Percentiles rank a stretch among this genome's conserved stretches.
phyloP scores from a whole-genome alignment of 2,329 filamentous ascomycete genomes.

The Aspergillus ibericus region DNA sequence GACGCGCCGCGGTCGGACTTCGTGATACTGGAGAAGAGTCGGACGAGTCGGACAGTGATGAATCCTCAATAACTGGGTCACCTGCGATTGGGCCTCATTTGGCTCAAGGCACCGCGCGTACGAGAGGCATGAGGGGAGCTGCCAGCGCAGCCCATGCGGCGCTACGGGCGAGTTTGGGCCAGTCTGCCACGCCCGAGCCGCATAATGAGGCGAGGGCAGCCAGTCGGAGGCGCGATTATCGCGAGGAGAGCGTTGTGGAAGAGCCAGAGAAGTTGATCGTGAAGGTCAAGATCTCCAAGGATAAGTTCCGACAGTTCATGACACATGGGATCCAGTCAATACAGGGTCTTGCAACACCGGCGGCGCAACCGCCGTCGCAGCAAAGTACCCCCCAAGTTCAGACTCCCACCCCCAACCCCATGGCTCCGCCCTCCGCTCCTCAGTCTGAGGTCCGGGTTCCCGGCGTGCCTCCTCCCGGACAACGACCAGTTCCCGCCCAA shows the following conservation, averaged over 20 bases:
- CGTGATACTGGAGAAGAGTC: constrained; percentile 69
- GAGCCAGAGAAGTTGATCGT: constrained; percentile 70
- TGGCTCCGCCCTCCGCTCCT: constrained; percentile 46
- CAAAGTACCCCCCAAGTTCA: constrained; percentile 49
- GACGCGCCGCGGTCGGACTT: constrained; percentile 58
- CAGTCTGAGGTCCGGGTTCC: constrained; percentile 30
- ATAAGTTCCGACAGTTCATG: constrained; percentile 68
- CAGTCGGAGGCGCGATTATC: constrained; percentile 62
- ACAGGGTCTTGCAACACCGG: constrained; percentile 40
- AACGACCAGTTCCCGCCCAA: constrained; percentile 31
- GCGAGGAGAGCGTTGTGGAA: constrained; percentile 72
- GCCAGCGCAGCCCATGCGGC: constrained; percentile 83
- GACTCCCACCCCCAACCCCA: constrained; percentile 54
- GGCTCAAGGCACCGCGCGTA: constrained; percentile 72
- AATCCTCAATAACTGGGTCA: constrained; percentile 76
- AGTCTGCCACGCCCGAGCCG: constrained; percentile 86
- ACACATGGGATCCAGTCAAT: constrained; percentile 46
- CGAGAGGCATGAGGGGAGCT: constrained; percentile 83
- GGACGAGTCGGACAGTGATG: constrained; percentile 89
- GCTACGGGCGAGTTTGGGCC: constrained; percentile 70
- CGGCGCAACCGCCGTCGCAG: constrained; percentile 46
- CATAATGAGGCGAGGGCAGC: constrained; percentile 71
- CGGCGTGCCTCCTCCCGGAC: constrained; percentile 23
- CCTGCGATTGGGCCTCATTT: constrained; percentile 71
- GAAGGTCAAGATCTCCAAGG: constrained; percentile 70